These are phyloP conservation scores for Glaciozyma martinii DNA, from an alignment of 768 basidiomycete species.

Conservation along the genomic window DNA sequence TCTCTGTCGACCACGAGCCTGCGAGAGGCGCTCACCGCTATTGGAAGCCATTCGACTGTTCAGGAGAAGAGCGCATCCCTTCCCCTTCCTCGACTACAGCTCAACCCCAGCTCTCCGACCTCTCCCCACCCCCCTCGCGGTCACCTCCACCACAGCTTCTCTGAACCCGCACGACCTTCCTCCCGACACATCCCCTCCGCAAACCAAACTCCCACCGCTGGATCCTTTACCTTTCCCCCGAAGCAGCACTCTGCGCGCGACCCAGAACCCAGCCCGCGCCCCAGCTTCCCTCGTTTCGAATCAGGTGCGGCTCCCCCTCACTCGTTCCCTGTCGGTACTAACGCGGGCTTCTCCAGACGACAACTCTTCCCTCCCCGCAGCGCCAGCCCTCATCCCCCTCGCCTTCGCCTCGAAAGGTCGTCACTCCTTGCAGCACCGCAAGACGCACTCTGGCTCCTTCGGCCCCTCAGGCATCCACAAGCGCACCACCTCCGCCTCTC, in stretches of 20 bases:
- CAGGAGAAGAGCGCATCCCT: neutral
- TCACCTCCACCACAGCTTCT: neutral
- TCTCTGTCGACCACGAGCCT: constrained; percentile 2
- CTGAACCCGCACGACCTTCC: neutral
- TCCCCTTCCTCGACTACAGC: neutral
- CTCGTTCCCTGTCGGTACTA: neutral
- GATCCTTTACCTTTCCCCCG: neutral
- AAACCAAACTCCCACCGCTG: neutral
- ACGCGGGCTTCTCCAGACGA: neutral
- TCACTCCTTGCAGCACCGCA: neutral
- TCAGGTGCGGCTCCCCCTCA: neutral
- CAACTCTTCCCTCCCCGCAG: neutral
- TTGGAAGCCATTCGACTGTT: neutral
- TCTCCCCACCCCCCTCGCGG: neutral
- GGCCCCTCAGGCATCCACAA: neutral
- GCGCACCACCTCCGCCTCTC: neutral
- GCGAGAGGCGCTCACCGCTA: neutral
- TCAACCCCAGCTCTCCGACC: neutral
- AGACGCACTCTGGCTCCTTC: neutral
- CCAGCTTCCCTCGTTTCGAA: neutral
- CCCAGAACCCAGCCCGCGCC: neutral
- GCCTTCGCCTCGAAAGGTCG: neutral
- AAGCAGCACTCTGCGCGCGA: neutral
- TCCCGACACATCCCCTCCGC: neutral
- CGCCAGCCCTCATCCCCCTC: neutral